phyloP scores from a whole-genome alignment of 1,284 basidiomycete species.

The Porogramme epimiltina region DNA sequence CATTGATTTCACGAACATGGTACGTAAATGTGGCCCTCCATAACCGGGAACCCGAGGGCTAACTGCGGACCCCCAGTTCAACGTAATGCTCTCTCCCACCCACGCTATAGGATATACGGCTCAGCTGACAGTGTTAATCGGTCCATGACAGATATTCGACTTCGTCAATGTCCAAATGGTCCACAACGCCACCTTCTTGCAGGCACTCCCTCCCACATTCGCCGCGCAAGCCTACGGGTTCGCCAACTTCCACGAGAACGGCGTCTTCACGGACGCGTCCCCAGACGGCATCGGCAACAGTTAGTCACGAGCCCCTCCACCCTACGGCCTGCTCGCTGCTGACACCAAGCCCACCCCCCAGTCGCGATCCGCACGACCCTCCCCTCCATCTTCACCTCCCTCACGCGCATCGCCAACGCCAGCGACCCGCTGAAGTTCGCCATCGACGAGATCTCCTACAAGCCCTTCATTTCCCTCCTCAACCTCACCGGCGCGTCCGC shows the following conservation, averaged over 20 bases:
- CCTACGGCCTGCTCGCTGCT: background rate
- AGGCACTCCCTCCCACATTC: conserved; percentile 34
- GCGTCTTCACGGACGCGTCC: conserved; percentile 44
- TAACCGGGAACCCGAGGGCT: background rate
- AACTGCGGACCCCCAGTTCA: conserved; percentile 10
- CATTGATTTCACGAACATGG: conserved; percentile 44
- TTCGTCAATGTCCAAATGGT: conserved; percentile 53
- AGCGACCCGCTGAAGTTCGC: conserved; percentile 44
- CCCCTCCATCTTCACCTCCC: conserved; percentile 44
- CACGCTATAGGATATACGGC: background rate
- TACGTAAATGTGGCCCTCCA: conserved; percentile 9
- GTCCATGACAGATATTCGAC: conserved; percentile 44
- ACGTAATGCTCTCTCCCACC: conserved; percentile 1
- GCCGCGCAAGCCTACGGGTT: conserved; percentile 42
- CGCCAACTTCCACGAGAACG: conserved; percentile 53
- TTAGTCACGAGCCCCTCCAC: conserved; percentile 20
- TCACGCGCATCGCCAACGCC: conserved; percentile 42
- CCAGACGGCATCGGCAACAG: conserved; percentile 46
- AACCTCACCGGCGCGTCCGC: conserved; percentile 44
- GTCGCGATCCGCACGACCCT: conserved; percentile 46
- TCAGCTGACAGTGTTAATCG: background rate
- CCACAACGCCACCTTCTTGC: conserved; percentile 46
- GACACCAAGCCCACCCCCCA: conserved; percentile 11
- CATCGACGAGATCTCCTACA: conserved; percentile 47
- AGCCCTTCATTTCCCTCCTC: conserved; percentile 54